These are phyloP conservation scores for Aspergillus costaricaensis DNA, from an alignment of 2,329 filamentous ascomycete genomes.

Conservation along the genomic window DNA sequence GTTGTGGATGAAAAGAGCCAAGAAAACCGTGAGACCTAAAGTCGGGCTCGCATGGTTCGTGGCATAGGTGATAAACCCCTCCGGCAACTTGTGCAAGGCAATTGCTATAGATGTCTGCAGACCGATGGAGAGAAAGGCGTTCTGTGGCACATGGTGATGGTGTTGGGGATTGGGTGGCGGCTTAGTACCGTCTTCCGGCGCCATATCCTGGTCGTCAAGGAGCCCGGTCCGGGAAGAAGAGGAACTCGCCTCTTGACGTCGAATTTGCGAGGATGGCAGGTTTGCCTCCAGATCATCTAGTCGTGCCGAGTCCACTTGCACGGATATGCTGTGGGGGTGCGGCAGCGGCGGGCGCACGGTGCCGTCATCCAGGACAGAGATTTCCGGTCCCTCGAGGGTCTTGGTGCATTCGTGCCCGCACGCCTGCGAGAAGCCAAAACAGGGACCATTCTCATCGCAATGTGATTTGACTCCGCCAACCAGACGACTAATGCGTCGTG, in stretches of 20 bases:
- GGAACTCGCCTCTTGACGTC: slow-evolving; percentile 8
- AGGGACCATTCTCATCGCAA: slow-evolving; percentile 61
- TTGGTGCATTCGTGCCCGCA: slow-evolving; percentile 64
- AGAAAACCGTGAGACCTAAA: slow-evolving; percentile 87
- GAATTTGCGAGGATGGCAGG: slow-evolving; percentile 5
- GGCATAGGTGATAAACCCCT: slow-evolving; percentile 84
- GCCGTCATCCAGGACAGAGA: slow-evolving; percentile 18
- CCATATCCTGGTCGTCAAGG: slow-evolving; percentile 8
- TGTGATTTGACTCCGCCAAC: slow-evolving; percentile 51
- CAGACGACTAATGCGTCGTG: slow-evolving; percentile 50
- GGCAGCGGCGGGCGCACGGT: slow-evolving; percentile 15
- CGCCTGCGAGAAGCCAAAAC: slow-evolving; percentile 62
- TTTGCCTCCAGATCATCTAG: slow-evolving; percentile 11
- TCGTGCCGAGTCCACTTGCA: slow-evolving; percentile 20
- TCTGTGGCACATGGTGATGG: slow-evolving; percentile 93
- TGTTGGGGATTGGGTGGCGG: slow-evolving; percentile 49
- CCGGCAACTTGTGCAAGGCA: slow-evolving; percentile 92
- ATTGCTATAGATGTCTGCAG: slow-evolving; percentile 95
- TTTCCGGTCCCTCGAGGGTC: slow-evolving; percentile 30
- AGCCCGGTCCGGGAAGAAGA: slow-evolving; percentile 17
- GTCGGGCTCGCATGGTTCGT: slow-evolving; percentile 93
- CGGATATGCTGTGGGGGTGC: slow-evolving; percentile 22
- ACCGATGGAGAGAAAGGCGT: slow-evolving; percentile 92
- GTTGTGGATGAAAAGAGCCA: slow-evolving; percentile 96
- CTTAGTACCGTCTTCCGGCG: slow-evolving; percentile 10